A percentile compares a stretch with the other conserved stretches of the same genome.
Conservation (phyloP, 2,329 filamentous ascomycete genomes). For the Didymella arachidicola region DNA sequence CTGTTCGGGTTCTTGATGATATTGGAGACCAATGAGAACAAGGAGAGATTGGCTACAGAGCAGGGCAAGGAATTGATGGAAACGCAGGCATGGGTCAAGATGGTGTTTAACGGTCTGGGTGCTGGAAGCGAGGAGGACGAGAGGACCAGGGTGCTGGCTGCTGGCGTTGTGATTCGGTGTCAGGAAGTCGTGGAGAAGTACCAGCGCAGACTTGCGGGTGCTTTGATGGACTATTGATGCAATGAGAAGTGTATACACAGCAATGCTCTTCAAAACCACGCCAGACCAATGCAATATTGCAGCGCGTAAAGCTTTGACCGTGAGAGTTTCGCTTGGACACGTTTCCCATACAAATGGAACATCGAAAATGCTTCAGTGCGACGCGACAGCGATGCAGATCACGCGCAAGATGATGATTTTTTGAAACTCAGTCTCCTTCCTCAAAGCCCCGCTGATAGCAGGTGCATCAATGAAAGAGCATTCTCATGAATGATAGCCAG, state of each 20-base stretch:
- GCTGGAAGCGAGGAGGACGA: constrained; percentile 71
- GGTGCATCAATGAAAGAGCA: constrained; percentile 51
- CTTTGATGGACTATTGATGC: constrained; percentile 58
- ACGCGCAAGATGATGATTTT: no score
- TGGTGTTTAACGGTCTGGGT: constrained; percentile 68
- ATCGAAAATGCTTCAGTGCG: background rate
- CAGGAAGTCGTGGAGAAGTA: constrained; percentile 84
- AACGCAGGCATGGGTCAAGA: constrained; percentile 83
- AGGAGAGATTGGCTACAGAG: constrained; percentile 74
- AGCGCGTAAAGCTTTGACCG: background rate
- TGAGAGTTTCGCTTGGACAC: background rate
- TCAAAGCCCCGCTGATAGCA: constrained; percentile 46
- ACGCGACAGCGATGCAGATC: background rate
- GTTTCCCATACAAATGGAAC: background rate
- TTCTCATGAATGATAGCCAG: constrained; percentile 26
- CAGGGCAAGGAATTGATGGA: constrained; percentile 82
- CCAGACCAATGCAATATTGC: background rate
- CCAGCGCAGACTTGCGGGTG: constrained; percentile 77
- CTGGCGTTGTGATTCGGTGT: constrained; percentile 77
- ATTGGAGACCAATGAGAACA: constrained; percentile 80
- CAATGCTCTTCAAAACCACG: background rate
- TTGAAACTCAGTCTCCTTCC: constrained; percentile 38
- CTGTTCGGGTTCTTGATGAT: constrained; percentile 81
- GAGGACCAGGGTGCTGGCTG: constrained; percentile 78
- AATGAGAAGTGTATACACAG: background rate